Conservation (phyloP, 805 yeast species). For the Trichomonascus vanleenenianus region DNA sequence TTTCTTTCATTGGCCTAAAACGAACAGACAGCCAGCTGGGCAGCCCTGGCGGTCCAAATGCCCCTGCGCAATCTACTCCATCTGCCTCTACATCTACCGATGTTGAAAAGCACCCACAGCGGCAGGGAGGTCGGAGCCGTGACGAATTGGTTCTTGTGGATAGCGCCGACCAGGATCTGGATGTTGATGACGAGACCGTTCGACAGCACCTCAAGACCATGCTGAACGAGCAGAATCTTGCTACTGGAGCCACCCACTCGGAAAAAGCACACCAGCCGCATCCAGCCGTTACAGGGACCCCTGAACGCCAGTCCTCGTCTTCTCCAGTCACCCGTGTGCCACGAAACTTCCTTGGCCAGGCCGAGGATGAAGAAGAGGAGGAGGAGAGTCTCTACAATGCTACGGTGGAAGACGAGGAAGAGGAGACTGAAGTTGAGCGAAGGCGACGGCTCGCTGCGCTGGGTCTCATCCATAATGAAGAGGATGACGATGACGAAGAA, state of each 20-base stretch:
- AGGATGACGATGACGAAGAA: slow-evolving; percentile 19
- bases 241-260: neutral
- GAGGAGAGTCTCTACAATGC: slow-evolving; percentile 15
- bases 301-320: neutral
- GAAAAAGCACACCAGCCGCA: slow-evolving; percentile 3
- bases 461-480: slow-evolving; percentile 23
- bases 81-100: too few species aligned
- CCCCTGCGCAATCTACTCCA: neutral
- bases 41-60: slow-evolving; percentile 8
- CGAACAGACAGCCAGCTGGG: slow-evolving; percentile 15
- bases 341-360: slow-evolving; percentile 19
- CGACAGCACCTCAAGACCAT: slow-evolving; percentile 11
- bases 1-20: slow-evolving; percentile 49
- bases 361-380: slow-evolving; percentile 24
- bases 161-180: slow-evolving; percentile 12
- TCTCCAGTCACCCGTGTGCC: slow-evolving; percentile 4
- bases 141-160: slow-evolving; percentile 22
- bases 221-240: slow-evolving; percentile 1
- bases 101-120: too few species aligned
- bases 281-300: neutral
- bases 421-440: slow-evolving; percentile 62
- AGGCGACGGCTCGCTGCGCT: slow-evolving; percentile 45
- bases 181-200: slow-evolving; percentile 19
- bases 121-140: neutral
- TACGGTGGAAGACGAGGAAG: slow-evolving; percentile 14